These are phyloP conservation scores for Metschnikowia colocasiae DNA, from an alignment of 805 yeast genomes.

Conservation along the genomic window DNA sequence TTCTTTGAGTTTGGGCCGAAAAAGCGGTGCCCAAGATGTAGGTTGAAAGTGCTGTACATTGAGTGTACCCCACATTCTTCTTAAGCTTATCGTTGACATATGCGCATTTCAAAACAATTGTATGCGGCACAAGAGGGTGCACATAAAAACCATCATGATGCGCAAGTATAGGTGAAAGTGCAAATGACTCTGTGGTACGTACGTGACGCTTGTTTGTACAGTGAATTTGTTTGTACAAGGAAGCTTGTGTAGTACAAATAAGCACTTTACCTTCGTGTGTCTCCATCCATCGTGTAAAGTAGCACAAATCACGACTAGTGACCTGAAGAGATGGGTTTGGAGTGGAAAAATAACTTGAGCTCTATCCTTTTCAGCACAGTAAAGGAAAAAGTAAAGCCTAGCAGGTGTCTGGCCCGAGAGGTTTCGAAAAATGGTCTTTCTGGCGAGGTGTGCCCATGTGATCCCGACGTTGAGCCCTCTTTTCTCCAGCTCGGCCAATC, in stretches of 20 bases:
- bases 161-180: neutral
- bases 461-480: conserved; percentile 1
- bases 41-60: no score
- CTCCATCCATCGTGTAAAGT: neutral
- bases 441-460: neutral
- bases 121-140: neutral
- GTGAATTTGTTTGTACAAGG: no score
- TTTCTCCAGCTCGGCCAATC: conserved; percentile 2
- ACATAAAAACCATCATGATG: neutral
- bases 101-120: neutral
- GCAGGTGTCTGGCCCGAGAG: neutral
- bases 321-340: neutral
- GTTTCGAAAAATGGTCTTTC: no score
- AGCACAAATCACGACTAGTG: neutral
- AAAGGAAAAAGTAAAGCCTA: neutral
- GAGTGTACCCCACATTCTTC: no score
- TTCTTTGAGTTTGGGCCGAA: no score
- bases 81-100: neutral
- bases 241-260: no score
- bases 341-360: neutral
- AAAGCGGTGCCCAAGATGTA: no score
- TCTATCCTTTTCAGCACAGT: neutral
- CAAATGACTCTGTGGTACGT: neutral
- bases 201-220: no score
- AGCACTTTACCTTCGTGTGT: neutral